These are phyloP conservation scores for Rhodotorula sp. DNA, from an alignment of 1,284 basidiomycete species.

Conservation along the genomic window DNA sequence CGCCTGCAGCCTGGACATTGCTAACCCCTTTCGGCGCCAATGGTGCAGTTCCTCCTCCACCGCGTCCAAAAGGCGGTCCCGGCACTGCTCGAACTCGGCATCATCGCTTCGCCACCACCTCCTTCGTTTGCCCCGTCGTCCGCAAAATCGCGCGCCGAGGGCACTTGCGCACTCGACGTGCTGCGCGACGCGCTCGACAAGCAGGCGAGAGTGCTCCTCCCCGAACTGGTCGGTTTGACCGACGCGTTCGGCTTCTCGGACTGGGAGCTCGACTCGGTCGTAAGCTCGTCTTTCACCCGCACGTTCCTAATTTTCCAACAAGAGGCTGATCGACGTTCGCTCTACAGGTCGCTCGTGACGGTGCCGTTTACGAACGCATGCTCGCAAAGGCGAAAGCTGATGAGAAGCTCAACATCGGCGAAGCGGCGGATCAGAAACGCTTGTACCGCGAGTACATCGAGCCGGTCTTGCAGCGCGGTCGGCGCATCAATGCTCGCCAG, in stretches of 20 bases:
- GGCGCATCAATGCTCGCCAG: background rate
- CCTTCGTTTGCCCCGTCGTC: background rate
- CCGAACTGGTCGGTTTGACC: conserved; percentile 66
- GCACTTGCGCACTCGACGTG: conserved; percentile 55
- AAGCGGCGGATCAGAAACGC: conserved; percentile 11
- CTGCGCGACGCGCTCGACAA: conserved; percentile 60
- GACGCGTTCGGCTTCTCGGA: conserved; percentile 76
- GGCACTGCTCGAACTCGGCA: conserved; percentile 61
- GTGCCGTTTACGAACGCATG: conserved; percentile 39
- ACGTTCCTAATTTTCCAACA: background rate
- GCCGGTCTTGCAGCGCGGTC: conserved; percentile 28
- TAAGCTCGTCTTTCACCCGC: conserved; percentile 11
- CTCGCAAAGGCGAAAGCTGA: conserved; percentile 32
- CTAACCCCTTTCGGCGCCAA: background rate
- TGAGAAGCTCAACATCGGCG: conserved; percentile 27
- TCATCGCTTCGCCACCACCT: conserved; percentile 49
- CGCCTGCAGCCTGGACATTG: background rate
- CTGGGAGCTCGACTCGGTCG: conserved; percentile 71
- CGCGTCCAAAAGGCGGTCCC: conserved; percentile 59
- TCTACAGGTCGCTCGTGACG: conserved; percentile 23
- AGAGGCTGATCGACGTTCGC: background rate
- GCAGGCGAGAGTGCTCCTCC: conserved; percentile 60
- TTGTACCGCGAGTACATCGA: conserved; percentile 28
- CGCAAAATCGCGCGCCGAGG: conserved; percentile 19
- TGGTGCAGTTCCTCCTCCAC: conserved; percentile 61